These are phyloP conservation scores for Alternaria sp. DNA, from an alignment of 2,329 filamentous ascomycete species.

Conservation along the genomic window DNA sequence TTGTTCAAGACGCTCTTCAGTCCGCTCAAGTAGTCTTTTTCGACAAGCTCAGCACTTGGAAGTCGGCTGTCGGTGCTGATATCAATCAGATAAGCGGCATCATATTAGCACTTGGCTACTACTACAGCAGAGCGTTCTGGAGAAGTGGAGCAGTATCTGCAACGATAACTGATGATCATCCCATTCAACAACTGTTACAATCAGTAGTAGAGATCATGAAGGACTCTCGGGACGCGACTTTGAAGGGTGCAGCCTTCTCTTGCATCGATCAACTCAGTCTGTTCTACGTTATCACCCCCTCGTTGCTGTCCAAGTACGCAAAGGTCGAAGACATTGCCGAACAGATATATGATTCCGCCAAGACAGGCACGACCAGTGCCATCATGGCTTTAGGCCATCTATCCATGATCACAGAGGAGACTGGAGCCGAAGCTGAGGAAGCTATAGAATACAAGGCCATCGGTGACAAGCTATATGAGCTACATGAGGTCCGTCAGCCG, in stretches of 20 bases:
- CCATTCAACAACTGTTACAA: conserved; percentile 52
- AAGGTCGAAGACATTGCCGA: conserved; percentile 61
- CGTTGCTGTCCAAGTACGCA: conserved; percentile 40
- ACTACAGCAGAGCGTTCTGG: conserved; percentile 63
- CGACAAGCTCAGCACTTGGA: conserved; percentile 59
- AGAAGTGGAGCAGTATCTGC: conserved; percentile 47
- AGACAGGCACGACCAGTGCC: conserved; percentile 80
- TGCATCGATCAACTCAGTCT: conserved; percentile 68
- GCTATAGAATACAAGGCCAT: conserved; percentile 59
- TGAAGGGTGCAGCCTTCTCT: conserved; percentile 64
- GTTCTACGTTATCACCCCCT: conserved; percentile 61
- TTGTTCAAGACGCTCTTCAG: conserved; percentile 51
- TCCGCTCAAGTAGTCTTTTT: conserved; percentile 57
- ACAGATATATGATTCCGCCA: conserved; percentile 71
- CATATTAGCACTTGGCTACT: conserved; percentile 64
- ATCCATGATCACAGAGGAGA: conserved; percentile 64
- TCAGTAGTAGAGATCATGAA: conserved; percentile 60
- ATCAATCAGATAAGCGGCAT: conserved; percentile 67
- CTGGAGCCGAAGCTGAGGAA: conserved; percentile 44
- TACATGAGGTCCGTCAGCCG: conserved; percentile 84
- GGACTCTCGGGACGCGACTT: conserved; percentile 60
- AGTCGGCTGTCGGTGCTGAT: conserved; percentile 65
- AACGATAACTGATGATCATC: conserved; percentile 39
- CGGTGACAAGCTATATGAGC: conserved; percentile 71
- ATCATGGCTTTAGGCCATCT: conserved; percentile 82